Evolutionary conservation across 495 filamentous ascomycete species (phyloP).

Genomic region (Chaetomium fimeti): DNA sequence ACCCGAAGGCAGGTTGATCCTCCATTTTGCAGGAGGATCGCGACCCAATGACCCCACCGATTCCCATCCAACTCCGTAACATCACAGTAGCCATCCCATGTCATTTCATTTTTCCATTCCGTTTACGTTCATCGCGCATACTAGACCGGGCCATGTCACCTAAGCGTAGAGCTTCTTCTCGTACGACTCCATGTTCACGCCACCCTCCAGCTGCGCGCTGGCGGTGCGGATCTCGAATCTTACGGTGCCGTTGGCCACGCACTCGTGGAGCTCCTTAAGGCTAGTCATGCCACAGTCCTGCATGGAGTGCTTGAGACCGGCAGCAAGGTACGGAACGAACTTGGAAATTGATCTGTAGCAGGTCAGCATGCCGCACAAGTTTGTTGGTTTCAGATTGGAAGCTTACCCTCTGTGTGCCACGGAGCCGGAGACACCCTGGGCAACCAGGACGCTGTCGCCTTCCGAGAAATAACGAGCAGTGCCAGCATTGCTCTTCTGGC

Average conservation of each 20-base stretch:
- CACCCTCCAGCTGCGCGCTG: slow-evolving; percentile 92
- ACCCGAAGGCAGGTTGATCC: not conserved
- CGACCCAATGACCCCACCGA: slow-evolving; percentile 4
- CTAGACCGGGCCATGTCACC: slow-evolving; percentile 16
- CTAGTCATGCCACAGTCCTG: slow-evolving; percentile 90
- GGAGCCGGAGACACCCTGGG: slow-evolving; percentile 85
- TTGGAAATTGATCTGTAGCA: slow-evolving; percentile 68
- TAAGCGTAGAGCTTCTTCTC: slow-evolving; percentile 99
- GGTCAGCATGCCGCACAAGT: slow-evolving; percentile 25
- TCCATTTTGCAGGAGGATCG: slow-evolving; percentile 14
- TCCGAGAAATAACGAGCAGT: slow-evolving; percentile 99
- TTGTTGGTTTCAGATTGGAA: not conserved
- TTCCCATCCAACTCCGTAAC: slow-evolving; percentile 23
- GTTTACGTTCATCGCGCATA: not conserved
- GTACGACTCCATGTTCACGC: slow-evolving; percentile 95
- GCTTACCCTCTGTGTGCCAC: slow-evolving; percentile 57
- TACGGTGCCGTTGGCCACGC: slow-evolving; percentile 71
- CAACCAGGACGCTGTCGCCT: slow-evolving; percentile 88
- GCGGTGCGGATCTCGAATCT: slow-evolving; percentile 92
- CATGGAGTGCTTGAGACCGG: slow-evolving; percentile 93
- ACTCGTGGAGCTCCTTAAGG: slow-evolving; percentile 69
- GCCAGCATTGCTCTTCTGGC: slow-evolving; percentile 88
- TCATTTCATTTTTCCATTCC: slow-evolving; percentile 1
- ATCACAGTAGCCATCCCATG: slow-evolving; percentile 13
- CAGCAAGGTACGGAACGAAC: slow-evolving; percentile 92